Percentiles rank a stretch among this genome's conserved stretches.
phyloP scores from a whole-genome alignment of 352 stramenopile genomes.

The Phytophthora meadii region DNA sequence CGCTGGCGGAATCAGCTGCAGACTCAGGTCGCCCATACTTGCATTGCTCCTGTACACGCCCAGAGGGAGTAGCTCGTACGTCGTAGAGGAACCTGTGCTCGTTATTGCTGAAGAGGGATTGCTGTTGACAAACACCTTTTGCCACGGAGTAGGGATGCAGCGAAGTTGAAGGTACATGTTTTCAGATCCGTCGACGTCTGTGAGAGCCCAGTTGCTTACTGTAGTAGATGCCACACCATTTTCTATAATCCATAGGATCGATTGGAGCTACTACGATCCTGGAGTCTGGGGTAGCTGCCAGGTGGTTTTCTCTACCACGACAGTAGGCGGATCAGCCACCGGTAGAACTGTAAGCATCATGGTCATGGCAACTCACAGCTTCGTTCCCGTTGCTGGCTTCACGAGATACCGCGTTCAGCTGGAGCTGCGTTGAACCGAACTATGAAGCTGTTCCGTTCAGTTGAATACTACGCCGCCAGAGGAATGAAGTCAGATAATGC shows the following conservation, averaged over 20 bases:
- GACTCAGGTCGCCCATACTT: conserved; percentile 7
- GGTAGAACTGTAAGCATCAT: conserved; percentile 42
- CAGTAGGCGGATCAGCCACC: conserved; percentile 42
- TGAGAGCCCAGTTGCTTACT: conserved; percentile 22
- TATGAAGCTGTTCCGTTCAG: conserved; percentile 34
- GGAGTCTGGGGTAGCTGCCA: conserved; percentile 38
- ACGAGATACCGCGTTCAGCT: conserved; percentile 42
- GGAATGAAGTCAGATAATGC: conserved; percentile 34
- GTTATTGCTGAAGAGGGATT: conserved; percentile 1
- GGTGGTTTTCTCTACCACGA: conserved; percentile 49
- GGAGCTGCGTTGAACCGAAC: conserved; percentile 45
- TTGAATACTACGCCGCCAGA: conserved; percentile 28
- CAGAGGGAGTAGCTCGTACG: conserved; percentile 11
- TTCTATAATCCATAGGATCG: conserved; percentile 2
- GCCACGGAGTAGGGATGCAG: conserved; percentile 6
- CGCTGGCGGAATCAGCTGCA: conserved; percentile 26
- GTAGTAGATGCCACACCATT: conserved; percentile 2
- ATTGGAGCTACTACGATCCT: conserved; percentile 3
- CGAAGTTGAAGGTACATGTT: conserved; percentile 18
- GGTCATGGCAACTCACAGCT: conserved; percentile 15
- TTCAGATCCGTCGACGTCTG: conserved; percentile 30
- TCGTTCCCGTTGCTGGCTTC: conserved; percentile 36
- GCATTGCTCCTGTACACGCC: conserved; percentile 8
- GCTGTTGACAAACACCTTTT: conserved; percentile 12
- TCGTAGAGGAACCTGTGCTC: not conserved